These are phyloP conservation scores for Globisporangium paroecandrum DNA, from an alignment of 352 stramenopile species.

Conservation along the genomic window DNA sequence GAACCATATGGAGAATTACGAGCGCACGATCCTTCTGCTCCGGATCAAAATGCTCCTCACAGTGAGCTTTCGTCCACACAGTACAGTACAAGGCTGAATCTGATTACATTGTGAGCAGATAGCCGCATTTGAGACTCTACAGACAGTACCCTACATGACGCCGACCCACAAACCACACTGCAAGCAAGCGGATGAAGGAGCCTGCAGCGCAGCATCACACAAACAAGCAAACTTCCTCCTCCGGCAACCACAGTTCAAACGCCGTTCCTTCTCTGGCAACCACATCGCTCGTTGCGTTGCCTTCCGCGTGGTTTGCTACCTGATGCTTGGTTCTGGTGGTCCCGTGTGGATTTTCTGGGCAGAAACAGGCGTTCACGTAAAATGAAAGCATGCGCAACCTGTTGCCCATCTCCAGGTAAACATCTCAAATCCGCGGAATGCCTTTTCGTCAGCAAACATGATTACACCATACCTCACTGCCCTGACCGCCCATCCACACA, in stretches of 20 bases:
- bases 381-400: neutral
- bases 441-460: neutral
- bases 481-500: neutral
- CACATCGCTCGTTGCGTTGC: neutral
- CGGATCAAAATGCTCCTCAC: neutral
- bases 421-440: neutral
- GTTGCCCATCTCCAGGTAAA: neutral
- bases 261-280: too few relatives aligned
- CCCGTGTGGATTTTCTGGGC: neutral
- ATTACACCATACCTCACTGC: conserved; percentile 3
- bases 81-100: neutral
- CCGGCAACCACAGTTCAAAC: too few relatives aligned
- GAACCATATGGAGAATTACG: too few relatives aligned
- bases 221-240: too few relatives aligned
- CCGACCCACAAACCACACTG: too few relatives aligned
- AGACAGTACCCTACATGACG: neutral
- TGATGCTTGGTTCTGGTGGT: neutral
- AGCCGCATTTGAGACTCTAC: neutral
- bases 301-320: neutral
- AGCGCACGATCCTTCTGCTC: too few relatives aligned
- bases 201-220: too few relatives aligned
- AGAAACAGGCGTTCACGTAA: neutral
- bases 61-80: neutral
- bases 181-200: too few relatives aligned
- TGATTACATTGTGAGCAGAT: neutral